Evolutionary conservation across 805 yeast genomes (phyloP), one percentile per base, ranked within the genome.

Genomic region (Hagleromyces aurorensis): DNA sequence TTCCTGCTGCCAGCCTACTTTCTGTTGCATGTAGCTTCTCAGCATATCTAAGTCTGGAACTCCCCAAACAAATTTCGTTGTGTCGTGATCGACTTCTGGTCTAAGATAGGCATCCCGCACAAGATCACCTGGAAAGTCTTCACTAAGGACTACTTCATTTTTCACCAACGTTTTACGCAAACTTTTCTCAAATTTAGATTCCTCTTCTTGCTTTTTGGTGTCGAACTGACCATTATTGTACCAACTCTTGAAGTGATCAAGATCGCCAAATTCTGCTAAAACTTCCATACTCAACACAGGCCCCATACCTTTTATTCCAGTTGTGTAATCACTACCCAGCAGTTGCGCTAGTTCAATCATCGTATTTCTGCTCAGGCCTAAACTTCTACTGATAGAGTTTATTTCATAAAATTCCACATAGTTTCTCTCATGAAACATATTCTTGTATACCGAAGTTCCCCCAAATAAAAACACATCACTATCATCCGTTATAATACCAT

Each of bases 401-500:
- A 64, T 55, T 21, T 71, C 65, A 50, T 86, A 91, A 46, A 78
- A 80, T 52, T 91, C 98, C 19, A 89, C 97, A 53, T 75, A 87
- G 42, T 82, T 79, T 46, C 85, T 82, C 54, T 89, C 96, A 49
- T 80, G 86, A 61, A 91, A 91, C 89, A 91, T 78, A 56, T 91
- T 89, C 43, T 86, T 80, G 57, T 89, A 91, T 3, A 91, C 72
- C 23, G 61, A 65, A 31, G 73, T 72, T 2, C 95, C 95, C 0
- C 97, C 97, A 63, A 91, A 91, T 20, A 91, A 56, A 44, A 91
- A 91, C 28, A 94, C 86, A 68, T 91, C 99, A 42, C 95, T 84
- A 62, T 91, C 99, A 58, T 91, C 99, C 0, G 98, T 91, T 14
- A 91, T 78, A 5, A 91, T 79, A 0, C 98, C 99, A 55, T 91